Evolutionary conservation across 2,329 filamentous ascomycete genomes (phyloP).

Genomic region (Xylaria hypoxylon): DNA sequence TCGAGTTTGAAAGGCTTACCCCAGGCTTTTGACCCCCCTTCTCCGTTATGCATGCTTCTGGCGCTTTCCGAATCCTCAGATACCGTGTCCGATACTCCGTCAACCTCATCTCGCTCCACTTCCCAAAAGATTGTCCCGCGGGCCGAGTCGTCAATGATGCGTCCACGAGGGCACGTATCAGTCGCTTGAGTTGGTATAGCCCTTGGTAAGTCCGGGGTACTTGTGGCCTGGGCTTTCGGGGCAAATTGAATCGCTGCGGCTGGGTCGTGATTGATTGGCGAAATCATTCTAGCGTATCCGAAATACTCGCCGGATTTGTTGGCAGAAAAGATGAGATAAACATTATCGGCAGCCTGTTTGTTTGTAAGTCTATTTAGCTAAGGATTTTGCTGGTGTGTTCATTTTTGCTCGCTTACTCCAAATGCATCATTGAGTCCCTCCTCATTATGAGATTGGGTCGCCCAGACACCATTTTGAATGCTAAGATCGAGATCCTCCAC

Average conservation of each 20-base stretch:
- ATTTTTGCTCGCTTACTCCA: slow-evolving; percentile 64
- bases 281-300: slow-evolving; percentile 91
- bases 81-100: slow-evolving; percentile 51
- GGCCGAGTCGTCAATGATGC: slow-evolving; percentile 91
- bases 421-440: slow-evolving; percentile 84
- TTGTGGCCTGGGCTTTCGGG: slow-evolving; percentile 69
- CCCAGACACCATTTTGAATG: slow-evolving; percentile 89
- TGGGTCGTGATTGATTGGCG: slow-evolving; percentile 82
- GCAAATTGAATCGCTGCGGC: slow-evolving; percentile 76
- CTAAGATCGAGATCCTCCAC: slow-evolving; percentile 90
- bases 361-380: slow-evolving; percentile 30
- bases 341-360: slow-evolving; percentile 77
- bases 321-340: slow-evolving; percentile 93
- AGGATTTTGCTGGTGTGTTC: background rate
- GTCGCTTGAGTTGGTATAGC: slow-evolving; percentile 84
- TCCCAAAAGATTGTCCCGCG: slow-evolving; percentile 99
- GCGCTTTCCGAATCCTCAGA: slow-evolving; percentile 48
- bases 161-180: slow-evolving; percentile 80
- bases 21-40: slow-evolving; percentile 73
- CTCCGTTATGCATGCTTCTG: slow-evolving; percentile 53
- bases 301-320: slow-evolving; percentile 99
- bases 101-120: slow-evolving; percentile 71
- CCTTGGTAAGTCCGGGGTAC: slow-evolving; percentile 76
- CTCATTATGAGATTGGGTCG: slow-evolving; percentile 94
- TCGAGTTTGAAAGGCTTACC: slow-evolving; percentile 92